These are phyloP conservation scores for Diaporthe vexans DNA, from an alignment of 2,329 filamentous ascomycete species.

Conservation along the genomic window DNA sequence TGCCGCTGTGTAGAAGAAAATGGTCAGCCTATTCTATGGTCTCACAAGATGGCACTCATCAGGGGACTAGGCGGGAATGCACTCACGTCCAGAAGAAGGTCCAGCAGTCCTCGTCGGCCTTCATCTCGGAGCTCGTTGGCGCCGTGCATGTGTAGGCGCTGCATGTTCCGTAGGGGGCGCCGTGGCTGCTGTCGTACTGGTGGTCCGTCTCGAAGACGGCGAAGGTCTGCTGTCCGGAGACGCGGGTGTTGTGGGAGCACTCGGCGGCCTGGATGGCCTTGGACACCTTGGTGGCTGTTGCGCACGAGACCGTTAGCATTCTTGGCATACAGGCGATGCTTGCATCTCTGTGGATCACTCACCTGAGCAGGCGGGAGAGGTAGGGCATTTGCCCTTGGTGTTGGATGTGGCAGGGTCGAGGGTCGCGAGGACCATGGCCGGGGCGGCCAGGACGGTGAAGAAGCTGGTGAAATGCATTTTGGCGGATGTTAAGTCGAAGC, in stretches of 20 bases:
- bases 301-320: not conserved
- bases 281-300: conserved; percentile 49
- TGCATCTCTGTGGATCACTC: not conserved
- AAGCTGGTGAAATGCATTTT: conserved; percentile 38
- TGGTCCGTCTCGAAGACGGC: conserved; percentile 58
- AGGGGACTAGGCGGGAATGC: fast-evolving
- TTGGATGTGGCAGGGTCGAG: conserved; percentile 53
- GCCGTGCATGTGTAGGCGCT: conserved; percentile 56
- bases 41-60: not conserved
- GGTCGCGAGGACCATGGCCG: conserved; percentile 45
- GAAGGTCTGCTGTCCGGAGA: conserved; percentile 52
- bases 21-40: not conserved
- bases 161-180: conserved; percentile 63
- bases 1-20: conserved; percentile 26
- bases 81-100: conserved; percentile 56
- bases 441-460: conserved; percentile 34
- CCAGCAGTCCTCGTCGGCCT: conserved; percentile 54
- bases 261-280: conserved; percentile 55
- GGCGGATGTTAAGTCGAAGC: not conserved
- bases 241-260: conserved; percentile 55
- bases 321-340: no score
- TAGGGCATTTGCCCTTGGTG: conserved; percentile 52
- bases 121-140: conserved; percentile 50
- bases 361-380: conserved; percentile 47
- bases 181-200: conserved; percentile 57